Percentiles rank a stretch among this genome's conserved stretches.
phyloP scores from a whole-genome alignment of 108 stramenopile genomes.

The Skeletonema costatum region DNA sequence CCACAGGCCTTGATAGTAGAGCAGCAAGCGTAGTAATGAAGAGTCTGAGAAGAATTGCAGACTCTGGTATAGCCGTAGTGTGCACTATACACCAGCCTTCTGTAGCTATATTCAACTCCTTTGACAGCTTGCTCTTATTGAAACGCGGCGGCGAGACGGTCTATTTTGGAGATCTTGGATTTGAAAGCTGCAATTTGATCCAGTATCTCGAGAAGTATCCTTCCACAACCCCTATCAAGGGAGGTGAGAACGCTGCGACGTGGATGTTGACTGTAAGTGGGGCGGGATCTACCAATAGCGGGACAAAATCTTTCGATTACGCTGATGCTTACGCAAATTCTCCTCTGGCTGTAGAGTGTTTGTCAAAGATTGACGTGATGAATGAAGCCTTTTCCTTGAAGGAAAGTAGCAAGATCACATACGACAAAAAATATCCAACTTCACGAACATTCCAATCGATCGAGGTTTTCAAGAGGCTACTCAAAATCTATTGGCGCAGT shows the following conservation, averaged over 20 bases:
- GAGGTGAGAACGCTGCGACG: constrained; percentile 75
- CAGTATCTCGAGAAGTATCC: constrained; percentile 64
- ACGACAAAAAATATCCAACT: constrained; percentile 52
- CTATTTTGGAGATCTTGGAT: constrained; percentile 83
- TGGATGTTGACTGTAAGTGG: constrained; percentile 64
- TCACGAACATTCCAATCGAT: constrained; percentile 28
- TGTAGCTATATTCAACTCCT: constrained; percentile 75
- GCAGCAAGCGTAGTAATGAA: constrained; percentile 68
- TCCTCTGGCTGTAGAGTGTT: constrained; percentile 34
- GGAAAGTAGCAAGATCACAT: constrained; percentile 49
- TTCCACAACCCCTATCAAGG: constrained; percentile 50
- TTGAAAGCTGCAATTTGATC: constrained; percentile 58
- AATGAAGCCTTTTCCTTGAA: constrained; percentile 10
- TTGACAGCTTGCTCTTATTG: constrained; percentile 75
- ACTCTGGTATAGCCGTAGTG: constrained; percentile 62
- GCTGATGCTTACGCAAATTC: constrained; percentile 51
- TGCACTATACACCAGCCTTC: constrained; percentile 91
- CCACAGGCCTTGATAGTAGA: constrained; percentile 64
- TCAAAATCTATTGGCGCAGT: constrained; percentile 62
- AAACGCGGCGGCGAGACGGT: constrained; percentile 84
- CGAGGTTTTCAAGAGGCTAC: constrained; percentile 49
- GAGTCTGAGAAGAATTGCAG: constrained; percentile 61
- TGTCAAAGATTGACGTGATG: constrained; percentile 47
- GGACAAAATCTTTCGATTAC: constrained; percentile 50
- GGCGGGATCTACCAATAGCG: constrained; percentile 34